A percentile compares a stretch with the other conserved stretches of the same genome.
These are phyloP conservation scores for Pezizomycotina sp. DNA, from an alignment of 2,329 filamentous ascomycete species.

Conservation along the genomic window DNA sequence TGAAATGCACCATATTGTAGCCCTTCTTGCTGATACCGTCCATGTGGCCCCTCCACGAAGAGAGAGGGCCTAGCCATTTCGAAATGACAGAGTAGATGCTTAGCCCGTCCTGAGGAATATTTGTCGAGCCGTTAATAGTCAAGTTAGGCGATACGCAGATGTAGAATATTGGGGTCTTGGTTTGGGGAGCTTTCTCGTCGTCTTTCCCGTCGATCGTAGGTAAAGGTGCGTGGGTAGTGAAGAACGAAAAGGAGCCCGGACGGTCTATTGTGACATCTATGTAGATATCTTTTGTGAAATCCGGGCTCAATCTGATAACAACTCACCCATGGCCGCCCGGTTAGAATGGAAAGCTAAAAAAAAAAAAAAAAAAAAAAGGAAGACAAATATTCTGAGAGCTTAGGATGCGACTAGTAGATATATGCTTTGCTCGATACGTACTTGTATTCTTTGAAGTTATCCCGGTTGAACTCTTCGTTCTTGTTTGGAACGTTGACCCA, in stretches of 20 bases:
- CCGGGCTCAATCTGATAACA: conserved; percentile 54
- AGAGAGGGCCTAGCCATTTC: conserved; percentile 89
- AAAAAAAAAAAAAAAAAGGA: background rate
- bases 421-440: conserved; percentile 35
- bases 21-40: conserved; percentile 74
- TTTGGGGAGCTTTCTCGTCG: conserved; percentile 38
- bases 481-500: conserved; percentile 88
- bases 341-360: conserved; percentile 6
- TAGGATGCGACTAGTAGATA: conserved; percentile 9
- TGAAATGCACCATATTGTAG: conserved; percentile 99
- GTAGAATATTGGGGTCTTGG: conserved; percentile 65
- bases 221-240: conserved; percentile 69
- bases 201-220: conserved; percentile 31
- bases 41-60: conserved; percentile 79
- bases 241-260: conserved; percentile 83
- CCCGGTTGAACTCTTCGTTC: conserved; percentile 58
- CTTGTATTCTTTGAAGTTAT: conserved; percentile 77
- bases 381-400: conserved; percentile 1
- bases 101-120: conserved; percentile 68
- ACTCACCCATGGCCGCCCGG: background rate
- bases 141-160: conserved; percentile 82
- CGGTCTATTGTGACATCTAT: conserved; percentile 73
- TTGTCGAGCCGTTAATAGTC: conserved; percentile 52
- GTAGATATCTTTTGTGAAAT: conserved; percentile 82
- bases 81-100: conserved; percentile 89